phyloP scores from a whole-genome alignment of 495 filamentous ascomycete species.

The Collariella sp. region DNA sequence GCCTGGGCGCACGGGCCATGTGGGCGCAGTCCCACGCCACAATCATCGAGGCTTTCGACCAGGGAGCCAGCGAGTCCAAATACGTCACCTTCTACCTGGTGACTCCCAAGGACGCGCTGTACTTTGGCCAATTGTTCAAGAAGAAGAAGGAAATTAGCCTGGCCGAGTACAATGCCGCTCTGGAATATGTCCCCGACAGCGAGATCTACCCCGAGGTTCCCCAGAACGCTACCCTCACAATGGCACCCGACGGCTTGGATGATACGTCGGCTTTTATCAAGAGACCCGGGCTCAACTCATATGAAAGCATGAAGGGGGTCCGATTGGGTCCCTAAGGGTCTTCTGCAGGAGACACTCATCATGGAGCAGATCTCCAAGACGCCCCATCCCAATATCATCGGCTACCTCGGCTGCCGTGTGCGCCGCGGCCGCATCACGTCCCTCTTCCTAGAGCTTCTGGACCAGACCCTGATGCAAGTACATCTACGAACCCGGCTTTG shows the following conservation, averaged over 20 bases:
- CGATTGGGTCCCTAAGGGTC: neutral
- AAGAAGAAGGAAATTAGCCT: constrained; percentile 9
- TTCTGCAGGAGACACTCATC: constrained; percentile 14
- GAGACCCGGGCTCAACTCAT: constrained; percentile 12
- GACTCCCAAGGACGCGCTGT: constrained; percentile 7
- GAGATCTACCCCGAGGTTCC: constrained; percentile 16
- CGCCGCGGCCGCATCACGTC: neutral
- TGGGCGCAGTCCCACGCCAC: no score
- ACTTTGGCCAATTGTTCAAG: constrained; percentile 15
- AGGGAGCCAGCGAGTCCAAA: neutral
- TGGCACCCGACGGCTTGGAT: constrained; percentile 13
- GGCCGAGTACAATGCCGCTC: constrained; percentile 8
- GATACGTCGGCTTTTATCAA: constrained; percentile 12
- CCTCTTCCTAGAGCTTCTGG: constrained; percentile 24
- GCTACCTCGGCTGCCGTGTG: neutral
- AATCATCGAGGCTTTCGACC: neutral
- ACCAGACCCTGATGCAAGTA: constrained; percentile 17
- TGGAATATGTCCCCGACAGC: constrained; percentile 12
- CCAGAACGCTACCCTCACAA: constrained; percentile 1
- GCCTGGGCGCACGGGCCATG: no score
- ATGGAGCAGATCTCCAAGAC: constrained; percentile 15
- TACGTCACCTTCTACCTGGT: constrained; percentile 14
- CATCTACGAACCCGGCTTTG: neutral
- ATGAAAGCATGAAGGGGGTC: constrained; percentile 14
- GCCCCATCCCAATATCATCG: constrained; percentile 22